phyloP scores from a whole-genome alignment of 2,329 filamentous ascomycete species.

The Tolypocladium cylindrosporum region DNA sequence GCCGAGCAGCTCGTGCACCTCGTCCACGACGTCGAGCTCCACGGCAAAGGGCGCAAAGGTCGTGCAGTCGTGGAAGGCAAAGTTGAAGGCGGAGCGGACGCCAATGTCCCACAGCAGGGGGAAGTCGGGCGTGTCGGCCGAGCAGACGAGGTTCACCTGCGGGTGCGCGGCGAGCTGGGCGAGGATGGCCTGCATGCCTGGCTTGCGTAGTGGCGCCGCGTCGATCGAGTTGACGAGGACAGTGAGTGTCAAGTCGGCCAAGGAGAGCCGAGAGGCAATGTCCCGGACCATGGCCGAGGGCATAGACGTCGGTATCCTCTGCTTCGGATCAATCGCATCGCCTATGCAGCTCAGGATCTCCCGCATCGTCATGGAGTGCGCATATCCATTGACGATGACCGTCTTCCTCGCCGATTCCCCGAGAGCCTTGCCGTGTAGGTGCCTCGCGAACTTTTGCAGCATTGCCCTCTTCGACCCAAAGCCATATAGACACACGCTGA shows the following conservation, averaged over 20 bases:
- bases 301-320: constrained; percentile 47
- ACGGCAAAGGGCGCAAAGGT: constrained; percentile 67
- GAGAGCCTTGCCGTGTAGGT: constrained; percentile 37
- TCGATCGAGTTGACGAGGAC: constrained; percentile 84
- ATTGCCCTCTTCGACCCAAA: constrained; percentile 81
- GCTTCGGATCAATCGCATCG: constrained; percentile 44
- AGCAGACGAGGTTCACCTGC: constrained; percentile 63
- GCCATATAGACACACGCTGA: constrained; percentile 85
- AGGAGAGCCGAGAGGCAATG: constrained; percentile 50
- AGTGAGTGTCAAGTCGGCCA: constrained; percentile 39
- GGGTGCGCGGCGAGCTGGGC: constrained; percentile 68
- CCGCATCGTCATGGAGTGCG: constrained; percentile 52
- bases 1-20: constrained; percentile 79
- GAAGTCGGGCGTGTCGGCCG: constrained; percentile 82
- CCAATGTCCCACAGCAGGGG: constrained; percentile 82
- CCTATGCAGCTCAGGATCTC: constrained; percentile 63
- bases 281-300: constrained; percentile 59
- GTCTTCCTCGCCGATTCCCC: constrained; percentile 37
- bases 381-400: constrained; percentile 81
- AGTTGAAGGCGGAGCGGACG: constrained; percentile 72
- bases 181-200: constrained; percentile 60
- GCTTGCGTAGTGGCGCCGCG: constrained; percentile 62
- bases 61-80: constrained; percentile 88
- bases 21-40: constrained; percentile 79
- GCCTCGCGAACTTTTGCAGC: constrained; percentile 63